Evolutionary conservation across 176 grass and related monocot species (phyloP).

Genomic region (Musa schizocarpa): DNA sequence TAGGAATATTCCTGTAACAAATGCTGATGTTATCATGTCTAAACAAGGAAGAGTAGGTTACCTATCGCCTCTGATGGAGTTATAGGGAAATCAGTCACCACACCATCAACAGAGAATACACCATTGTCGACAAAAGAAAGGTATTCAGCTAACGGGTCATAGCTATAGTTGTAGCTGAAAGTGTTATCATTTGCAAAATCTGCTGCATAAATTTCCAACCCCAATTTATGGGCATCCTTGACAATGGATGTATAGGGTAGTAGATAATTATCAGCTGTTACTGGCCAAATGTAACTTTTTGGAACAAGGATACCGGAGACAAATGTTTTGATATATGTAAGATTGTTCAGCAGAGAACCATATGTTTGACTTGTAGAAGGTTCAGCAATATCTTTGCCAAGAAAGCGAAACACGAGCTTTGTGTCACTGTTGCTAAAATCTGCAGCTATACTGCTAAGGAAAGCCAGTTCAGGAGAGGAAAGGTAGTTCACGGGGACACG

Average conservation of each 20-base stretch:
- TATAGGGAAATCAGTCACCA: slow-evolving; percentile 54
- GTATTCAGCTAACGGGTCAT: slow-evolving; percentile 71
- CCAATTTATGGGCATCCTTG: slow-evolving; percentile 40
- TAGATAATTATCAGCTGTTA: slow-evolving; percentile 57
- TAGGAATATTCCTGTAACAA: neutral
- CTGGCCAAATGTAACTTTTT: slow-evolving; percentile 63
- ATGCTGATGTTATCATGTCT: slow-evolving; percentile 2
- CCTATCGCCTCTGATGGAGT: slow-evolving; percentile 71
- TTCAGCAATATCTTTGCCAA: slow-evolving; percentile 19
- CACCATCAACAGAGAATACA: slow-evolving; percentile 70
- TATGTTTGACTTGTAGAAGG: slow-evolving; percentile 70
- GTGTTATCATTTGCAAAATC: slow-evolving; percentile 76
- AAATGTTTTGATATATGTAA: slow-evolving; percentile 53
- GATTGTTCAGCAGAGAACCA: slow-evolving; percentile 38
- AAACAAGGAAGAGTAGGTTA: slow-evolving; percentile 14
- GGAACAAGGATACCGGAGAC: slow-evolving; percentile 76
- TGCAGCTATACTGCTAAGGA: slow-evolving; percentile 46
- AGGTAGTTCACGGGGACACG: slow-evolving; percentile 31
- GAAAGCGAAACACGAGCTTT: slow-evolving; percentile 59
- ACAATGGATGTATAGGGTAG: slow-evolving; percentile 15
- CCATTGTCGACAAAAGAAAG: slow-evolving; percentile 41
- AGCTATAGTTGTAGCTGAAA: slow-evolving; percentile 84
- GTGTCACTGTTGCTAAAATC: slow-evolving; percentile 37
- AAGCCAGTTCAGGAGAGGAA: slow-evolving; percentile 60
- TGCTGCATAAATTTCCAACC: slow-evolving; percentile 72